Evolutionary conservation across 2,329 filamentous ascomycete genomes (phyloP), one percentile per base, ranked within the genome.

Genomic region (Pseudogymnoascus sp.): DNA sequence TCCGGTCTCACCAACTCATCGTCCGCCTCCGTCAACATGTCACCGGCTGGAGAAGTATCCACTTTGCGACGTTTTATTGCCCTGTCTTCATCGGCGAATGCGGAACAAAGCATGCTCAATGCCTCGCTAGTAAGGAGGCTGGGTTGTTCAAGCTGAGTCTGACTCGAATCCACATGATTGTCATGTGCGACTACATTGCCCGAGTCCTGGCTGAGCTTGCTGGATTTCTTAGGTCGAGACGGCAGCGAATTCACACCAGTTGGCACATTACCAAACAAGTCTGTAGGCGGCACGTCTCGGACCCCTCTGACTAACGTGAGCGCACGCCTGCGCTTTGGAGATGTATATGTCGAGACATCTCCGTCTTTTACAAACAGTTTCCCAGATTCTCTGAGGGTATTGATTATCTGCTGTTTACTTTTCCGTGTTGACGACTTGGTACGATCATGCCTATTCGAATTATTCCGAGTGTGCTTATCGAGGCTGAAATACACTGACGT

Each of bases 401-500:
- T 42, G 35, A 61, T 61, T 10, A 61, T 38, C 35, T 38, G 33
- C 35, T 61, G 31, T 15, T 61, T 61, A 10, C 36, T 61, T 42
- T 15, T 40, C 33, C 26, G 31, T 40, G 36, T 61, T 40, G 33
- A 3, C 38, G 17, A 17, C 38, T 31, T 36, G 17, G 4, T 19
- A 31, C 47, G 23, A 17, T 3, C 6, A 15, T 21, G 28, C 28
- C 50, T 35, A 35, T 19, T 1, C 10, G 28, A 13, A 57, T 57
- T n/a, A n/a, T 33, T 57, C 15, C 28, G 28, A 15, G 40, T 44
- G 23, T 62, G 61, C 61, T 53, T 44, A 36, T 72, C 69, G 11
- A 74, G 65, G 8, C 65, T 65, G 40, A 74, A 72, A 53, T 73
- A 73, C 13, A 70, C 66, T 8, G 69, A 72, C 6, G 64, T 47